Base-by-base conservation (phyloP, 805 yeast genomes). In the Lipomyces sp. region DNA sequence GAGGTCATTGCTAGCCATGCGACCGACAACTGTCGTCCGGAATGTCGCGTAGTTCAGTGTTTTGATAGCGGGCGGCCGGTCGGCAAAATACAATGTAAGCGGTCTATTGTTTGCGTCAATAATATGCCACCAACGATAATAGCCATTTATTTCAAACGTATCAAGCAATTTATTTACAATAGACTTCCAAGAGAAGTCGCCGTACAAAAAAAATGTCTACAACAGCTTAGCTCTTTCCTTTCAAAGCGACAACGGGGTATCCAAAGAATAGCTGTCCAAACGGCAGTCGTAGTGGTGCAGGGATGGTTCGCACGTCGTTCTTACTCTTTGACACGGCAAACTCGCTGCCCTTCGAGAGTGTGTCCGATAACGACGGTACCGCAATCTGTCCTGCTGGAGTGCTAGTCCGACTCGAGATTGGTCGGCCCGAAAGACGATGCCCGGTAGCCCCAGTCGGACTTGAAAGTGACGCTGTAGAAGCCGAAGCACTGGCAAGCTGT, bases 201-300 rank as follows among this genome's bases (percentile, higher is more conserved):
- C 48, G 48, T 15, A n/a, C 48, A 42, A 42, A 42, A 42, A 42
- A 15, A 5, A 4, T 3, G 48, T 42, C 48, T 42, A 42, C 4
- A 42, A 51, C 54, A 8, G 54, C n/a, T 24, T 51, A 51, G 15
- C 54, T 24, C 54, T n/a, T 51, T 32, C 48, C 30, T 56, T 64
- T 56, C 51, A 67, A 64, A 3, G 71, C 70, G 1, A 65, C 62
- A 2, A 67, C 70, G 10, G 98, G 98, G 76, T 88, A 95, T 0
- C 99, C 99, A 76, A 95, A 93, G 75, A 95, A 95, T 13, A 95
- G 81, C 77, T 92, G 94, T 32, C 96, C 97, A 51, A 84, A 89
- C 0, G 97, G 96, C 53, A 95, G 79, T 4, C 81, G 78, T 63
- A 95, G 79, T 8, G 92, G 90, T 1, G 86, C 90, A 0, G 97